Conservation (phyloP, 2,329 filamentous ascomycete genomes). For the Fusarium neocosmosporiellum region DNA sequence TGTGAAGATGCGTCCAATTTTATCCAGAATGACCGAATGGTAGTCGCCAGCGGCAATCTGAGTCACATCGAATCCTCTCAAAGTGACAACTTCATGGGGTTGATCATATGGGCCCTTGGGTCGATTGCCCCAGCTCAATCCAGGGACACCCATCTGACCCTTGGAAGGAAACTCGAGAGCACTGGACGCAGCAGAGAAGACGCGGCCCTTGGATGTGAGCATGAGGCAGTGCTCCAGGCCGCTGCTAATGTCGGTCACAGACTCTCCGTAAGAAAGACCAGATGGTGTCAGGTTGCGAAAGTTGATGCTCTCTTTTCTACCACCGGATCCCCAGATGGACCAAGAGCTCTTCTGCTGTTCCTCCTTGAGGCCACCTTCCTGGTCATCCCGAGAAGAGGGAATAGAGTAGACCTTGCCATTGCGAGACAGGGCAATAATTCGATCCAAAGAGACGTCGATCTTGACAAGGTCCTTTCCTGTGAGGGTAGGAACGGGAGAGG, state of each 20-base stretch:
- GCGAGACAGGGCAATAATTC: constrained; percentile 81
- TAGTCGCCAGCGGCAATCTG: constrained; percentile 87
- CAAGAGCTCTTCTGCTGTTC: constrained; percentile 69
- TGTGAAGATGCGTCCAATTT: constrained; percentile 80
- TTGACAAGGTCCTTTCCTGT: constrained; percentile 84
- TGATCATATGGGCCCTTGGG: constrained; percentile 83
- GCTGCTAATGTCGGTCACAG: constrained; percentile 77
- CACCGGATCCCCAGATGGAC: constrained; percentile 73
- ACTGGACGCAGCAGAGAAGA: constrained; percentile 89
- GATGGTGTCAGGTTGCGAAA: constrained; percentile 79
- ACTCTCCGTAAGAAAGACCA: constrained; percentile 75
- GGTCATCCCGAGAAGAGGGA: constrained; percentile 79
- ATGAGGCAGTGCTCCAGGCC: constrained; percentile 90
- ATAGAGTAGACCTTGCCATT: constrained; percentile 87
- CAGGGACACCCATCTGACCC: constrained; percentile 89
- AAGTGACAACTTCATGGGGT: constrained; percentile 79
- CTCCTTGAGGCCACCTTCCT: constrained; percentile 70
- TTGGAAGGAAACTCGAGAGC: constrained; percentile 80
- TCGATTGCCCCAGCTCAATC: constrained; percentile 81
- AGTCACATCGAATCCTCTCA: constrained; percentile 76
- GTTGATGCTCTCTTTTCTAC: constrained; percentile 60
- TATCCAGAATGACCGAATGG: constrained; percentile 84
- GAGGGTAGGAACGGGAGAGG: constrained; percentile 76
- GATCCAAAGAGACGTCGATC: constrained; percentile 81
- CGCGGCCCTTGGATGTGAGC: constrained; percentile 83